Evolutionary conservation across 495 filamentous ascomycete species (phyloP).

Genomic region (Xylaria telfairii): DNA sequence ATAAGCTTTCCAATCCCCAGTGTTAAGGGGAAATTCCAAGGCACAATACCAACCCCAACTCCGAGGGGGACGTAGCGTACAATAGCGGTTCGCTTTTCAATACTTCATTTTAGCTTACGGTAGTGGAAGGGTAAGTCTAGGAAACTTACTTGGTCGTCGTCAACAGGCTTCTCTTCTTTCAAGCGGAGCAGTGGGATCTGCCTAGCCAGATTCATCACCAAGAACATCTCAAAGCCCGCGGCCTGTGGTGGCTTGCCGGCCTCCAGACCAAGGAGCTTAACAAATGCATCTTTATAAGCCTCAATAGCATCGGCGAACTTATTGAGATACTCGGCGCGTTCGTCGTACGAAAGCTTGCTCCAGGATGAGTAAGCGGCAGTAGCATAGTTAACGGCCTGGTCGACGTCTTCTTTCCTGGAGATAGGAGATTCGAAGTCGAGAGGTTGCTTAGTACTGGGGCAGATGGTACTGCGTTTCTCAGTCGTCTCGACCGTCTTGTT

Average conservation of each 20-base stretch:
- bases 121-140: background rate
- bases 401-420: slow-evolving; percentile 56
- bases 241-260: slow-evolving; percentile 58
- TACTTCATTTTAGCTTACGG: background rate
- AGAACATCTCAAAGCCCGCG: slow-evolving; percentile 4
- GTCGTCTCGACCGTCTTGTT: slow-evolving; percentile 46
- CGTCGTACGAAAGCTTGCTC: slow-evolving; percentile 55
- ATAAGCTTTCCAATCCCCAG: slow-evolving; percentile 48
- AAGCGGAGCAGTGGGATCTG: background rate
- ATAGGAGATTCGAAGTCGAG: slow-evolving; percentile 52
- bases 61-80: slow-evolving; percentile 43
- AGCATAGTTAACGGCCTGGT: slow-evolving; percentile 58
- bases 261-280: slow-evolving; percentile 59
- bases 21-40: slow-evolving; percentile 62
- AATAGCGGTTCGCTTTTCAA: background rate
- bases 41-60: slow-evolving; percentile 51
- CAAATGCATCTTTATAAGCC: slow-evolving; percentile 52
- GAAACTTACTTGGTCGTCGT: slow-evolving; percentile 6
- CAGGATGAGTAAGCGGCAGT: slow-evolving; percentile 57
- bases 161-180: slow-evolving; percentile 10
- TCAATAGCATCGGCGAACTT: slow-evolving; percentile 56
- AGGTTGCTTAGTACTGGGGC: slow-evolving; percentile 56
- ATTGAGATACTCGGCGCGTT: slow-evolving; percentile 52
- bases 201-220: background rate
- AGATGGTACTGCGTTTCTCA: slow-evolving; percentile 51